phyloP scores from a whole-genome alignment of 2,329 filamentous ascomycete species.

The Colletotrichum falcatum region DNA sequence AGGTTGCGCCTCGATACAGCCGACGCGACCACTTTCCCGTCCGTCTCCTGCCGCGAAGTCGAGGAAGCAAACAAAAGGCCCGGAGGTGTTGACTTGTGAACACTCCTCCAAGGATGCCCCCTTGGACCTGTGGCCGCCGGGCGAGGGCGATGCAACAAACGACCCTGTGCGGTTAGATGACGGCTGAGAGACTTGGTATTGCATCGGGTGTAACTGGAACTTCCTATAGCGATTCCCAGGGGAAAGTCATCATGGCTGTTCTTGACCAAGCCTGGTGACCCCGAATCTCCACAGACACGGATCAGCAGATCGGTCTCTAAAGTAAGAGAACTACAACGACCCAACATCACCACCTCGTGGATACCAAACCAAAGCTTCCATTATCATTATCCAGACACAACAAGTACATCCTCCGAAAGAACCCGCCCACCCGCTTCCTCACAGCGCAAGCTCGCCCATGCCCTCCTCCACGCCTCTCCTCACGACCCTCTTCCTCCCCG shows the following conservation, averaged over 20 bases:
- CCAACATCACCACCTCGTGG: not conserved
- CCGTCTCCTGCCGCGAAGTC: too few species aligned
- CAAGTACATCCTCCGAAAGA: not conserved
- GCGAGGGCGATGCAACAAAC: not conserved
- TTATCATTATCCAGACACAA: not conserved
- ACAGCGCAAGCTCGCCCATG: not conserved
- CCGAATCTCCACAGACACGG: not conserved
- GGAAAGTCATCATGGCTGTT: too few species aligned
- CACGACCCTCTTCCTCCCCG: not conserved
- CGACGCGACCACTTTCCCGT: too few species aligned
- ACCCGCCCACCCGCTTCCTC: too few species aligned
- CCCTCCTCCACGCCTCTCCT: not conserved
- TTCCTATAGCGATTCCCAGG: too few species aligned
- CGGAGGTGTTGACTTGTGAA: not conserved
- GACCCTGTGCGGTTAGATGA: slow-evolving; percentile 3
- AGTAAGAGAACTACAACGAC: not conserved
- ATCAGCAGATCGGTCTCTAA: not conserved
- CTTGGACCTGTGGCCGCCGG: not conserved
- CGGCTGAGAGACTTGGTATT: not conserved
- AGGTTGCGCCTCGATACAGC: not conserved
- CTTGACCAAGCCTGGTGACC: not conserved
- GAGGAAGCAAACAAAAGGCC: not conserved
- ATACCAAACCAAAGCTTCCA: too few species aligned
- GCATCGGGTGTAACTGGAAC: accelerated
- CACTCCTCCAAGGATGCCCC: slow-evolving; percentile 14